Conservation (phyloP, 495 filamentous ascomycete species). For the Aspergillus affinis region DNA sequence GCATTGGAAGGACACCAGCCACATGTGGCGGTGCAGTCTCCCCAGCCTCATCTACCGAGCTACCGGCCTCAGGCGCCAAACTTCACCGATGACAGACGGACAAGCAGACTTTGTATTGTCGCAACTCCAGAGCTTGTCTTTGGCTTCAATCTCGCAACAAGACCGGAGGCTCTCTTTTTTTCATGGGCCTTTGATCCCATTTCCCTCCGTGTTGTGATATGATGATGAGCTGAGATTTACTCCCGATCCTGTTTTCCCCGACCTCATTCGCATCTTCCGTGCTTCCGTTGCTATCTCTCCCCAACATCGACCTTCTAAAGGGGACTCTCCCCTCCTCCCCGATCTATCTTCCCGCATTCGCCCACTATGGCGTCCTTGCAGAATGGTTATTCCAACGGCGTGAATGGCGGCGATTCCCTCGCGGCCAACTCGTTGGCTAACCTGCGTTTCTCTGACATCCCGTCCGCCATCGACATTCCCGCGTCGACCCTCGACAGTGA, state of each 20-base stretch:
- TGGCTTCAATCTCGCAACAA: constrained; percentile 4
- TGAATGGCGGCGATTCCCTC: constrained; percentile 31
- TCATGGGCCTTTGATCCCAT: not conserved
- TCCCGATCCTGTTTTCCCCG: constrained; percentile 13
- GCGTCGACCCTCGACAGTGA: constrained; percentile 77
- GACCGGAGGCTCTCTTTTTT: not conserved
- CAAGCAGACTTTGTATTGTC: constrained; percentile 3
- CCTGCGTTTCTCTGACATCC: constrained; percentile 83
- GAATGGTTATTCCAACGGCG: constrained; percentile 57
- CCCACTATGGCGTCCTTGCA: constrained; percentile 50
- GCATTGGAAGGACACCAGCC: not conserved
- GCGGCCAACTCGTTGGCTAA: constrained; percentile 22
- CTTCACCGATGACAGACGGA: not conserved
- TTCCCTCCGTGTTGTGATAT: constrained; percentile 8
- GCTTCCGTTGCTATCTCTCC: not conserved
- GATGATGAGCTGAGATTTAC: constrained; percentile 41
- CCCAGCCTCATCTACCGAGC: constrained; percentile 13
- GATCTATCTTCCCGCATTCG: not conserved
- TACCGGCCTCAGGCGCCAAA: constrained; percentile 16
- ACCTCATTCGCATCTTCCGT: constrained; percentile 15
- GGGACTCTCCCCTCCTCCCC: not conserved
- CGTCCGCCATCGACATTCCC: constrained; percentile 85
- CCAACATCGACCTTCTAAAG: not conserved
- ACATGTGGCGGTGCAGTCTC: constrained; percentile 20
- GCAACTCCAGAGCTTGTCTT: constrained; percentile 7